Base-by-base conservation (phyloP, 768 basidiomycete genomes). In the Cubamyces sp. region DNA sequence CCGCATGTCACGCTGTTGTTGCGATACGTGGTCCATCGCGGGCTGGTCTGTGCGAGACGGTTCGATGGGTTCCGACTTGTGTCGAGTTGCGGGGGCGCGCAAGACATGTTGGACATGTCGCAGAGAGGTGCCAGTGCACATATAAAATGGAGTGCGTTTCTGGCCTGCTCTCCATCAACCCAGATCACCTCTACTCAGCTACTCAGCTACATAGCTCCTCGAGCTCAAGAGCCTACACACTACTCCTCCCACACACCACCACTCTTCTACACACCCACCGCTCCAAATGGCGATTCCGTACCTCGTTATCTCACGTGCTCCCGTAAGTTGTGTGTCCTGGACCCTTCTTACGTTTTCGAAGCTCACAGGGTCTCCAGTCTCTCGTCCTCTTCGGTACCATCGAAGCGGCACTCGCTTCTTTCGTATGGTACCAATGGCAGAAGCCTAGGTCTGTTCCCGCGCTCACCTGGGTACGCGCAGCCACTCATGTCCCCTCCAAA, bases 341-440 rank as follows among this genome's bases (percentile, higher is more conserved):
- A 18, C 25, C 3, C 19, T 12, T 14, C 11, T 23, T 15, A 15
- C 34, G 1, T 7, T 14, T 1, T 14, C 0, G 23, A 16, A 14
- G 25, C 61, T 68, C 42, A 65, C 41, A n/a, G 18, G 0, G 28
- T 12, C 50, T 23, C 3, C 52, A 73, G 70, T 64, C 70, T 34
- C 52, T 73, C 40, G 23, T 68, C 45, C 67, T 73, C 52, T 73
- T 70, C 51, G 63, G 43, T 16, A 61, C 66, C 21, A 28, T 71
- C 16, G 69, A 73, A 50, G 59, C 67, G 26, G 68, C 65, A 14
- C 40, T 71, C 46, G 63, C 66, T 39, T 60, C 50, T 40, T 67
- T 58, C 39, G 68, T 71, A n/a, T 73, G 61, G 52, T 49, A 41
- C 6, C 72, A 69, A 50, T 71, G 64, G 54, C 54, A 64, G 55